Evolutionary conservation across 495 filamentous ascomycete species (phyloP), one percentile per base, ranked within the genome.

Genomic region (Bryoglossum gracile): DNA sequence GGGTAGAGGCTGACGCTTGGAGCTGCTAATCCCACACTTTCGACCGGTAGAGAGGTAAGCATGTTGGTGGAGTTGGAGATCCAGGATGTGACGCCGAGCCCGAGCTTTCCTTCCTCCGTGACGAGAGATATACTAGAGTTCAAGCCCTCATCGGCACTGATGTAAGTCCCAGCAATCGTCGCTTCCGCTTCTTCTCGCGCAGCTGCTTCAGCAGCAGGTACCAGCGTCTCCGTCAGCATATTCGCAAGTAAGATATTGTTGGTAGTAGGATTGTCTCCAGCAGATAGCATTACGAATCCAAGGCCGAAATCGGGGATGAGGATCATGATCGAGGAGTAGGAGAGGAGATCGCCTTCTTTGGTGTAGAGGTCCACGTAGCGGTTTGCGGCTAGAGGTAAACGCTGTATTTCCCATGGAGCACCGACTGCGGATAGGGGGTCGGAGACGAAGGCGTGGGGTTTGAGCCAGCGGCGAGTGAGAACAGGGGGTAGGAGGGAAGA

Each of bases 351-450:
- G 0, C 78, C 79, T 14, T 60, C 61, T 60, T 83, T 83, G 36
- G 70, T 74, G 59, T 77, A 81, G 5, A 73, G 55, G 40, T 76
- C 70, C 44, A 66, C 66, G 8, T 46, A 45, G 28, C 53, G 37
- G 45, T 26, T 53, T 48, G 28, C 55, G 46, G 32, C 57, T 18
- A n/a, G 34, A 24, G 55, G 41, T 50, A 69, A 64, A 38, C 65
- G 67, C 3, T 62, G 56, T 24, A 82, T 74, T 24, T 81, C 80
- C 77, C 78, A 84, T 0, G 81, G 79, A 1, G 71, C 69, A 14
- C 77, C 72, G 4, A 82, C 63, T 13, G 66, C 62, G n/a, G 65
- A 62, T 18, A 57, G 54, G 0, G 72, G 57, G 30, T 71, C 67
- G 2, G 77, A 66, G 2, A 76, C 78, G 18, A 74, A 64, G 0